phyloP scores from a whole-genome alignment of 1,284 basidiomycete genomes.

The Cerioporus squamosus region DNA sequence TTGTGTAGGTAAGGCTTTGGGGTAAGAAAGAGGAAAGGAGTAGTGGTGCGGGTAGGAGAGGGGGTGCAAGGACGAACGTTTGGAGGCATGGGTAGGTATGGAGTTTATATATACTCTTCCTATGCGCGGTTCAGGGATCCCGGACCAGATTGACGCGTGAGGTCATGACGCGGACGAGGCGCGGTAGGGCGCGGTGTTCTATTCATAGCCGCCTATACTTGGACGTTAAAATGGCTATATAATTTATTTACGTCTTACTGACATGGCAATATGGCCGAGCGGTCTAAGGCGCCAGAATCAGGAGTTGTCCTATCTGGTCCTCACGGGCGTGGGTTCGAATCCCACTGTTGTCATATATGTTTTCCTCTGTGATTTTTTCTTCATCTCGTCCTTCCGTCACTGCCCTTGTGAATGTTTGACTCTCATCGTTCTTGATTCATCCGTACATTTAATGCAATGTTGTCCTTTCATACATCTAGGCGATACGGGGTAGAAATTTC shows the following conservation, averaged over 20 bases:
- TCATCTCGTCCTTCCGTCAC: too few species aligned
- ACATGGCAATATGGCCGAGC: constrained; percentile 25
- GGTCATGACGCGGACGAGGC: constrained; percentile 6
- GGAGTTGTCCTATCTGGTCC: constrained; percentile 37
- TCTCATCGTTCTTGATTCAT: too few species aligned
- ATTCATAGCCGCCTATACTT: neutral
- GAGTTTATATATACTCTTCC: constrained; percentile 11
- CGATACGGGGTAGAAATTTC: too few species aligned
- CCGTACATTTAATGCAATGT: too few species aligned
- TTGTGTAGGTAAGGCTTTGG: constrained; percentile 8
- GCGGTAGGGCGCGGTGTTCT: neutral
- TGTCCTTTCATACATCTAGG: too few species aligned
- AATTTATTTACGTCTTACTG: too few species aligned
- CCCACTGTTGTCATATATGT: constrained; percentile 34
- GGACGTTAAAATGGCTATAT: too few species aligned
- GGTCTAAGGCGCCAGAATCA: constrained; percentile 27
- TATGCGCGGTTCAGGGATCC: neutral
- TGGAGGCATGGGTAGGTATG: neutral
- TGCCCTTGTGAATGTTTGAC: too few species aligned
- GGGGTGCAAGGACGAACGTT: neutral
- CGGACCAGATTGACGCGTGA: constrained; percentile 8
- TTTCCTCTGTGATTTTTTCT: neutral
- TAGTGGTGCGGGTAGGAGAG: neutral
- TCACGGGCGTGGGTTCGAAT: constrained; percentile 49
- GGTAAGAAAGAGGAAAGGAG: constrained; percentile 2